A percentile compares a stretch with the other conserved stretches of the same genome.
Evolutionary conservation across 2,329 filamentous ascomycete species (phyloP).

Genomic region (Lasiodiplodia sp.): DNA sequence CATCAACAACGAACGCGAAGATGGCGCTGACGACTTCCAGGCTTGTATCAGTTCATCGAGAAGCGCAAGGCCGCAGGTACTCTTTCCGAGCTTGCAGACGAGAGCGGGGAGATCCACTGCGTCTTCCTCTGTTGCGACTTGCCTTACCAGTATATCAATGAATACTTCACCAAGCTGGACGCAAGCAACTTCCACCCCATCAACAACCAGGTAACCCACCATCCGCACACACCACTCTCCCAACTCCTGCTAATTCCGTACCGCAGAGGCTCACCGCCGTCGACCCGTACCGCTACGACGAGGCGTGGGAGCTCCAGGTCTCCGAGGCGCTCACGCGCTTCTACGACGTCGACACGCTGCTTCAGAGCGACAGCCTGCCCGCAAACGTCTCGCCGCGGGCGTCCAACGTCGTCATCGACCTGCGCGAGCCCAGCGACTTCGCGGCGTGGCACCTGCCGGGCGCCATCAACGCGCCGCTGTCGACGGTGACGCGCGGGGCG

Average conservation of each 20-base stretch:
- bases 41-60: slow-evolving; percentile 59
- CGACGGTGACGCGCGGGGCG: slow-evolving; percentile 41
- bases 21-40: background rate
- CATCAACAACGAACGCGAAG: background rate
- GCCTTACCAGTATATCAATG: slow-evolving; percentile 68
- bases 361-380: background rate
- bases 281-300: slow-evolving; percentile 31
- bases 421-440: slow-evolving; percentile 49
- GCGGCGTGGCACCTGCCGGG: slow-evolving; percentile 50
- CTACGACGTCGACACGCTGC: slow-evolving; percentile 7
- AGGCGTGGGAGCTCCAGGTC: slow-evolving; percentile 23
- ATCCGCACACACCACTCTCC: no score
- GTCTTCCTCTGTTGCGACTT: slow-evolving; percentile 70
- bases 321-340: slow-evolving; percentile 34
- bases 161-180: slow-evolving; percentile 66
- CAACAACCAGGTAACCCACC: slow-evolving; percentile 50
- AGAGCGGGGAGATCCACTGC: slow-evolving; percentile 57
- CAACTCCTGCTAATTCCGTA: slow-evolving; percentile 34
- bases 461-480: slow-evolving; percentile 44
- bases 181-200: slow-evolving; percentile 59
- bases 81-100: slow-evolving; percentile 54
- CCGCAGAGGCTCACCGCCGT: slow-evolving; percentile 31
- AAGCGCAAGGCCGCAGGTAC: slow-evolving; percentile 57
- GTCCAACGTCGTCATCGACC: slow-evolving; percentile 32
- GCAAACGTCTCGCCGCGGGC: background rate